These are phyloP conservation scores for Cyberlindnera euphorbiae DNA, from an alignment of 805 yeast species.

Conservation along the genomic window DNA sequence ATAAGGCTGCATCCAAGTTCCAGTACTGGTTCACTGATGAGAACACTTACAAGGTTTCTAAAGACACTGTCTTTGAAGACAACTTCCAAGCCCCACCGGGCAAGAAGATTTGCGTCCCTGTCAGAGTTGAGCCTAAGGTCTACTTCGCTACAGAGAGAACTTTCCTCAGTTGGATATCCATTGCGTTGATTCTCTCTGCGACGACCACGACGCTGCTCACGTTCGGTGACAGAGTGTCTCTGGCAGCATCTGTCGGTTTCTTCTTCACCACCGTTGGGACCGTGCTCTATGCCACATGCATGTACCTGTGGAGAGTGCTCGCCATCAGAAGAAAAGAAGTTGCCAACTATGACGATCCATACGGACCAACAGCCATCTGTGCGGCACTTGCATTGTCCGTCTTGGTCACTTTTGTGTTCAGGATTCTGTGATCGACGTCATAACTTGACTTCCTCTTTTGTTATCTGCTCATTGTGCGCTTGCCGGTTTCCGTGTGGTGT, in stretches of 20 bases:
- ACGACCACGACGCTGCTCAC: slow-evolving; percentile 83
- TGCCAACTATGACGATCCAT: slow-evolving; percentile 76
- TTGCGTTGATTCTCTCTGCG: slow-evolving; percentile 82
- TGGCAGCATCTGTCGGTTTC: slow-evolving; percentile 83
- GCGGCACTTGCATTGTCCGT: slow-evolving; percentile 67
- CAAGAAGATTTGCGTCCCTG: slow-evolving; percentile 85
- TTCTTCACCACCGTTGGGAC: slow-evolving; percentile 75
- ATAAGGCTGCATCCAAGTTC: slow-evolving; percentile 19
- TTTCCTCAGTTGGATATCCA: slow-evolving; percentile 87
- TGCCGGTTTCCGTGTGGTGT: too few species aligned
- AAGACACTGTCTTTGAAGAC: slow-evolving; percentile 58
- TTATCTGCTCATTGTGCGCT: too few species aligned
- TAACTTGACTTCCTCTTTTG: neutral
- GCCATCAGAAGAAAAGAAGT: slow-evolving; percentile 81
- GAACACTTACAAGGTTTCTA: slow-evolving; percentile 50
- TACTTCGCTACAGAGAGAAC: slow-evolving; percentile 98
- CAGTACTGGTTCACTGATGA: slow-evolving; percentile 50
- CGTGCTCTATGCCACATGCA: slow-evolving; percentile 63
- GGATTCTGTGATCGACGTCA: slow-evolving; percentile 18
- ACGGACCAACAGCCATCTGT: slow-evolving; percentile 86
- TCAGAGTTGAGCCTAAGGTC: slow-evolving; percentile 97
- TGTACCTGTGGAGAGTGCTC: slow-evolving; percentile 76
- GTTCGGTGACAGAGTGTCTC: slow-evolving; percentile 72
- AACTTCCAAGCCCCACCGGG: slow-evolving; percentile 77
- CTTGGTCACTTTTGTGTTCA: slow-evolving; percentile 49